Base-by-base conservation (phyloP, 1,284 basidiomycete genomes). In the Bjerkandera adusta region DNA sequence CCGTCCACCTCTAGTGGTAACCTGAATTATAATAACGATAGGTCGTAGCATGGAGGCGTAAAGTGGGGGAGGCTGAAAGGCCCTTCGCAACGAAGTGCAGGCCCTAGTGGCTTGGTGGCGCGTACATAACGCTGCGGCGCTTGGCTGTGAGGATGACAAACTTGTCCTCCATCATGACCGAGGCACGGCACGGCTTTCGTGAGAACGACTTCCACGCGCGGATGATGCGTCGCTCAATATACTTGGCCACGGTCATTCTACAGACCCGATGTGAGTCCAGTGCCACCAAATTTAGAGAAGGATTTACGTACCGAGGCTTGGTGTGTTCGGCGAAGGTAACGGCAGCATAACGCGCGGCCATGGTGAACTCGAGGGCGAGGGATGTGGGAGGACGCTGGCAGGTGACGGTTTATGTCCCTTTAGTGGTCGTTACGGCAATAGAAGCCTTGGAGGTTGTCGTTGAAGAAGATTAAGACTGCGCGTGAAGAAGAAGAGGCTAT, bases 101-200 rank as follows among this genome's bases (percentile, higher is more conserved):
- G n/a, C n/a, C n/a, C n/a, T n/a, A n/a, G n/a, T n/a, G n/a, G n/a
- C n/a, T n/a, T n/a, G n/a, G n/a, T n/a, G n/a, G n/a, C n/a, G n/a
- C n/a, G n/a, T n/a, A 54, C 60, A 65, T 63, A 53, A 73, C 58
- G 59, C 78, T 81, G 48, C 73, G 74, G 45, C 79, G 71, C 48
- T 72, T 71, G 34, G 76, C 65, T 15, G 74, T 81, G 58, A 83
- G 70, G 48, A 83, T 68, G 56, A 83, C 72, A 60, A 83, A 83
- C n/a, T n/a, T n/a, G 58, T 80, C 80, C 24, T 73, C 70, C 18
- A 77, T 73, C 36, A 81, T 66, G 57, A 76, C 62, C 6, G 81
- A 81, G 4, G 71, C 68, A 37, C 77, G 75, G 27, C 73, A 69
- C 25, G 67, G 66, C 49, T 71, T 78, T 52, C 76, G 77, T 30